Evolutionary conservation across 2,329 filamentous ascomycete species (phyloP).

Genomic region (Chaetomium sp.): DNA sequence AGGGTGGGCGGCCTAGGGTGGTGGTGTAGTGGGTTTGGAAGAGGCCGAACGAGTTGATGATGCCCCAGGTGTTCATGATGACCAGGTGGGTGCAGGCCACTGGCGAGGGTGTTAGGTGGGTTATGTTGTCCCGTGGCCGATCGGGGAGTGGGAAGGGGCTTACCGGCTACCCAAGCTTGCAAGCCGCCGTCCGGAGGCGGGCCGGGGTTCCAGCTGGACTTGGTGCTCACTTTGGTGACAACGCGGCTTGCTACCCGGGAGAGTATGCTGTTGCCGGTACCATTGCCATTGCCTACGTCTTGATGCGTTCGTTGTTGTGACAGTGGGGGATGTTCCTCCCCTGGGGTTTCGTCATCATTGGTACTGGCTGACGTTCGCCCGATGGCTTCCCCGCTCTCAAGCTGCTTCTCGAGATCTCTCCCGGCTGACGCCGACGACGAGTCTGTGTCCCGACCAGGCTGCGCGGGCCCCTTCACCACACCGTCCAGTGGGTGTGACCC

Average conservation of each 20-base stretch:
- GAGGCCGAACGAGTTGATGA: slow-evolving; percentile 58
- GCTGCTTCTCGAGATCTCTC: slow-evolving; percentile 11
- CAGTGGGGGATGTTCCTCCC: slow-evolving; percentile 25
- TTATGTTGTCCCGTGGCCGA: neutral
- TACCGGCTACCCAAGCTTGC: slow-evolving; percentile 51
- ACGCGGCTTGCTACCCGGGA: slow-evolving; percentile 42
- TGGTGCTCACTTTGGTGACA: slow-evolving; percentile 47
- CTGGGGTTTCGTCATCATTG: slow-evolving; percentile 19
- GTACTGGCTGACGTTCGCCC: neutral
- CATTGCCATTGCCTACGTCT: neutral
- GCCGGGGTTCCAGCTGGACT: slow-evolving; percentile 46
- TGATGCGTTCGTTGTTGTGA: neutral
- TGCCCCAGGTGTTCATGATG: slow-evolving; percentile 57
- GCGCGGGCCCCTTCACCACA: neutral
- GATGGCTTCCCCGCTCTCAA: neutral
- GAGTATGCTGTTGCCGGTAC: slow-evolving; percentile 21
- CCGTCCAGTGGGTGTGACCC: neutral
- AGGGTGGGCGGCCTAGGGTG: slow-evolving; percentile 44
- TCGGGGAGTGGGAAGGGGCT: slow-evolving; percentile 27
- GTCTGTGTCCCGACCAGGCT: neutral
- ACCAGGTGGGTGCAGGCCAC: slow-evolving; percentile 48
- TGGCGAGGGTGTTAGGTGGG: slow-evolving; percentile 21
- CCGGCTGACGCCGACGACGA: neutral
- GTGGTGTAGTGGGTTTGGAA: slow-evolving; percentile 57
- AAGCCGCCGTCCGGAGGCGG: slow-evolving; percentile 56